Conservation (phyloP, 1,284 basidiomycete genomes). For the Golubevia sp. region DNA sequence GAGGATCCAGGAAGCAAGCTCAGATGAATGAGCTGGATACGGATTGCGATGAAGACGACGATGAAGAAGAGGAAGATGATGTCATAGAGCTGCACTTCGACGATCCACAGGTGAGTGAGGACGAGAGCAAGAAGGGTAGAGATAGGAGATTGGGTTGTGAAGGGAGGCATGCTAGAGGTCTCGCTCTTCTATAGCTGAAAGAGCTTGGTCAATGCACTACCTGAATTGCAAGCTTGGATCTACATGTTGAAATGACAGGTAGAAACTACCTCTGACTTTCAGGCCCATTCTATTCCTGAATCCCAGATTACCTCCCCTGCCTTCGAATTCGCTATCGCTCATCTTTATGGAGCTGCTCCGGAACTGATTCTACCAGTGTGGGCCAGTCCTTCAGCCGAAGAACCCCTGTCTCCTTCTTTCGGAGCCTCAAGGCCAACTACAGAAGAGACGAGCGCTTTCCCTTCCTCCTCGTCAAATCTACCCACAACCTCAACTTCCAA, state of each 20-base stretch:
- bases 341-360: conserved; percentile 43
- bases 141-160: background rate
- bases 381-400: conserved; percentile 24
- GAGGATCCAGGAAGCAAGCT: background rate
- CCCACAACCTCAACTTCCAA: no score
- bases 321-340: conserved; percentile 49
- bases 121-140: background rate
- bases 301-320: conserved; percentile 46
- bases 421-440: background rate
- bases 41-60: background rate
- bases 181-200: no score
- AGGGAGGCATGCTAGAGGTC: no score
- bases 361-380: conserved; percentile 40
- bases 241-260: no score
- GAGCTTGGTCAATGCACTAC: no score
- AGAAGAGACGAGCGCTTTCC: no score
- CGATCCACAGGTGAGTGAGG: conserved; percentile 18
- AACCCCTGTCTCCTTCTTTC: conserved; percentile 20
- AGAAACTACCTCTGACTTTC: no score
- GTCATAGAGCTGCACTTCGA: conserved; percentile 34
- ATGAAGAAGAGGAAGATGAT: conserved; percentile 11
- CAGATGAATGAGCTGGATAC: background rate
- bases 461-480: background rate
- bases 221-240: no score
- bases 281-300: no score